These are phyloP conservation scores for Mycena alexandri DNA, from an alignment of 768 basidiomycete genomes.

Conservation along the genomic window DNA sequence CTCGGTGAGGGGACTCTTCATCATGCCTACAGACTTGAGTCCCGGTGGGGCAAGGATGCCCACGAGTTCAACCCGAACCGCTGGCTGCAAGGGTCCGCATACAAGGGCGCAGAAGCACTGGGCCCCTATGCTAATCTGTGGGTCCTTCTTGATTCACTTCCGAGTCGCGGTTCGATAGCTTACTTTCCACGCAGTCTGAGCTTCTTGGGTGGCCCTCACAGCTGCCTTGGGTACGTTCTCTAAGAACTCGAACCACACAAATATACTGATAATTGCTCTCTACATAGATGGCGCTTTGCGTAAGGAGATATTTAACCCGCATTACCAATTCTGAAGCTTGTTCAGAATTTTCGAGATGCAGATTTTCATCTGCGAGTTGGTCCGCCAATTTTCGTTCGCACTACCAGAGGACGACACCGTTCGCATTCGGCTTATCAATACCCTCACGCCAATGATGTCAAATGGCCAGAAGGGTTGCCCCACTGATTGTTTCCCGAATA, in stretches of 20 bases:
- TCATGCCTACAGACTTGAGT: neutral
- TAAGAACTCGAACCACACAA: too few species aligned
- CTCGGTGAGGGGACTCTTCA: neutral
- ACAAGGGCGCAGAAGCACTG: neutral
- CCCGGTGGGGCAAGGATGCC: slow-evolving; percentile 28
- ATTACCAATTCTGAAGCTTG: neutral
- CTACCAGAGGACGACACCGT: neutral
- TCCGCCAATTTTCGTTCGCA: slow-evolving; percentile 7
- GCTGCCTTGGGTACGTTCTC: slow-evolving; percentile 19
- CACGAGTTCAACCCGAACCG: slow-evolving; percentile 20
- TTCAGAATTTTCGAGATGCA: slow-evolving; percentile 19
- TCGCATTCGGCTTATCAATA: too few species aligned
- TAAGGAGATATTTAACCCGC: neutral
- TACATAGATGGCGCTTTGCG: slow-evolving; percentile 19
- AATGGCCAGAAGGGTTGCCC: too few species aligned
- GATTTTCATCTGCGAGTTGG: slow-evolving; percentile 11
- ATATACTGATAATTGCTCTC: neutral
- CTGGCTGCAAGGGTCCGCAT: slow-evolving; percentile 10
- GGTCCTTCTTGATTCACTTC: neutral
- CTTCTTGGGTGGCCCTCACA: slow-evolving; percentile 25
- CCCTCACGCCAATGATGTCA: too few species aligned
- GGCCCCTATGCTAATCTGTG: slow-evolving; percentile 34
- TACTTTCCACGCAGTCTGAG: slow-evolving; percentile 5
- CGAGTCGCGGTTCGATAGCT: too few species aligned
- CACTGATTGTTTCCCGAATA: too few species aligned